Percentiles rank a stretch among this genome's conserved stretches.
phyloP scores from a whole-genome alignment of 176 grass and related monocot genomes.

The Rhipidocladum racemiflorum region DNA sequence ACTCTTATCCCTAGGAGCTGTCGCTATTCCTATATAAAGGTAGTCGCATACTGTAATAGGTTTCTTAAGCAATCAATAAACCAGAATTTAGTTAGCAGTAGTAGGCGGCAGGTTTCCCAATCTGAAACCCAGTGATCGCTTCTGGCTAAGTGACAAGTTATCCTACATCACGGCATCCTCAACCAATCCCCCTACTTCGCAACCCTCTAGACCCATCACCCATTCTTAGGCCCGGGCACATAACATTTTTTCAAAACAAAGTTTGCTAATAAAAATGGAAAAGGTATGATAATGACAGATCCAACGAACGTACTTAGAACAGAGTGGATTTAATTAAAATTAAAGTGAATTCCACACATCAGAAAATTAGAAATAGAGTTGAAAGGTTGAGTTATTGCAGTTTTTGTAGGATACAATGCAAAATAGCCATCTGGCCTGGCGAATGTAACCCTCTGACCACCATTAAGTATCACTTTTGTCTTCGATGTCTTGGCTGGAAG shows the following conservation, averaged over 20 bases:
- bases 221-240: too few species aligned
- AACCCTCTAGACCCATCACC: too few species aligned
- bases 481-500: constrained; percentile 67
- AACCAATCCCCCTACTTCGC: too few species aligned
- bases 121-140: too few species aligned
- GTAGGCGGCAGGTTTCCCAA: too few species aligned
- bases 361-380: not conserved
- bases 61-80: too few species aligned
- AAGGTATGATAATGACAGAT: not conserved
- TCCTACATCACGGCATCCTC: too few species aligned
- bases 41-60: too few species aligned
- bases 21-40: too few species aligned
- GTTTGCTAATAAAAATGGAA: not conserved
- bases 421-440: constrained; percentile 92
- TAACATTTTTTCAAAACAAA: not conserved
- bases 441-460: constrained; percentile 81
- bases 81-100: too few species aligned
- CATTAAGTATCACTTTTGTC: constrained; percentile 92
- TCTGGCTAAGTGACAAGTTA: too few species aligned
- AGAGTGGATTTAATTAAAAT: not conserved
- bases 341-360: not conserved
- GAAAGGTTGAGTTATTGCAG: not conserved
- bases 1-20: too few species aligned
- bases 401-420: constrained; percentile 84
- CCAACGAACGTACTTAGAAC: not conserved